Evolutionary conservation across 108 stramenopile genomes (phyloP).

Genomic region (Pinguiococcus pyrenoidosus): DNA sequence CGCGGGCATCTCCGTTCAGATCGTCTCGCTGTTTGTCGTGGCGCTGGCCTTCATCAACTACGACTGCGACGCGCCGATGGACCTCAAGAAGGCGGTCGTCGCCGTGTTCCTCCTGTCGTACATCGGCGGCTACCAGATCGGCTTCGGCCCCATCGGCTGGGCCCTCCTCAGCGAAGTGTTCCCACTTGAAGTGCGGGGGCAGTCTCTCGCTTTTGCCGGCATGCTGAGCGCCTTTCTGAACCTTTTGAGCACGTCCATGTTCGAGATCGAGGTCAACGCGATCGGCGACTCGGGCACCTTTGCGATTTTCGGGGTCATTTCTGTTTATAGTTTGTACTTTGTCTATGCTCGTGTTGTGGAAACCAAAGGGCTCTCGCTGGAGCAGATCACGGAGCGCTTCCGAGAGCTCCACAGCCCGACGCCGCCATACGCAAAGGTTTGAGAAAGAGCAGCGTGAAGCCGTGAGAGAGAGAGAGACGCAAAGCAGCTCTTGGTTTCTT

Average conservation of each 20-base stretch:
- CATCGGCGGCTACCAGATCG: conserved; percentile 38
- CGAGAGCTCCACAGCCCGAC: too few relatives aligned
- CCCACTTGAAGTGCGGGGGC: conserved; percentile 32
- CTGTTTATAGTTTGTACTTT: conserved; percentile 17
- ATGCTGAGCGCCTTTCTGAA: conserved; percentile 29
- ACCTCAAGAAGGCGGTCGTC: conserved; percentile 17
- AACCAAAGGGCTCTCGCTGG: conserved; percentile 32
- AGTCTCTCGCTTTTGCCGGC: conserved; percentile 31
- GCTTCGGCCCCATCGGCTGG: conserved; percentile 37
- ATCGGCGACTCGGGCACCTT: conserved; percentile 26
- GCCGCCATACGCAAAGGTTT: too few relatives aligned
- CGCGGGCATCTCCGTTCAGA: conserved; percentile 40
- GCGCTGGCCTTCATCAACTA: conserved; percentile 29
- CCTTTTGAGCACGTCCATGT: conserved; percentile 22
- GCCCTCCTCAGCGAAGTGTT: conserved; percentile 28
- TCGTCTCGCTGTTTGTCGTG: conserved; percentile 33
- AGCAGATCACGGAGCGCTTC: too few relatives aligned
- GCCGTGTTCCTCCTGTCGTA: conserved; percentile 27
- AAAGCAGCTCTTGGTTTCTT: too few relatives aligned
- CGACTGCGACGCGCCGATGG: too few relatives aligned
- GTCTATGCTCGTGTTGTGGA: conserved; percentile 27
- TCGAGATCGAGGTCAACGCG: conserved; percentile 19
- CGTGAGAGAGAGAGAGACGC: too few relatives aligned
- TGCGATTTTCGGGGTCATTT: conserved; percentile 16
- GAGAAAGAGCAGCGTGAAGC: too few relatives aligned